A percentile compares a stretch with the other conserved stretches of the same genome.
Conservation (phyloP, 1,284 basidiomycete species). For the Melampsora americana region DNA sequence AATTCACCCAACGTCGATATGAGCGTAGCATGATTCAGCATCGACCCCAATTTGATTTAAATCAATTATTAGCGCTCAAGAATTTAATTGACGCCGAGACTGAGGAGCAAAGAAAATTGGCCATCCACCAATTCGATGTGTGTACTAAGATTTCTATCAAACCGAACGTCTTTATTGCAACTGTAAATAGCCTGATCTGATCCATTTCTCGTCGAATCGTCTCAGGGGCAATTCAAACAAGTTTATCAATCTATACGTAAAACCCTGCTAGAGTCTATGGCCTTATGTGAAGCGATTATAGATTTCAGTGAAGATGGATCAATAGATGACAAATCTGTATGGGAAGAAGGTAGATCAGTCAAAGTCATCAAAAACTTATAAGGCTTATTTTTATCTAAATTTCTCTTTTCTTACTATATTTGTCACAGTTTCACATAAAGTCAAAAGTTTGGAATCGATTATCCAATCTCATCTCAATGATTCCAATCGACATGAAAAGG, state of each 20-base stretch:
- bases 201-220: background rate
- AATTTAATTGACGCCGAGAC: slow-evolving; percentile 83
- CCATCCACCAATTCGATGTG: slow-evolving; percentile 67
- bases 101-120: slow-evolving; percentile 70
- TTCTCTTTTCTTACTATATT: background rate
- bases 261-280: slow-evolving; percentile 67
- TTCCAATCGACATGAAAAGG: slow-evolving; percentile 71
- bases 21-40: slow-evolving; percentile 62
- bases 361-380: background rate
- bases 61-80: slow-evolving; percentile 76
- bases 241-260: slow-evolving; percentile 65
- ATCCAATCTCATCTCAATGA: slow-evolving; percentile 64
- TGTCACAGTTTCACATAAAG: slow-evolving; percentile 14
- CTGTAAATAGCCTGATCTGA: background rate
- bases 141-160: slow-evolving; percentile 42
- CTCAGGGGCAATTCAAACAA: slow-evolving; percentile 63
- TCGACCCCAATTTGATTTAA: slow-evolving; percentile 60
- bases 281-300: slow-evolving; percentile 77
- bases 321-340: slow-evolving; percentile 68
- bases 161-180: too few species aligned
- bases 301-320: slow-evolving; percentile 87
- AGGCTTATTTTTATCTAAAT: background rate
- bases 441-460: slow-evolving; percentile 14
- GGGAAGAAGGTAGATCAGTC: slow-evolving; percentile 61
- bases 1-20: slow-evolving; percentile 80